Evolutionary conservation across 225 moss, liverwort and hornwort species (phyloP).

Genomic region (Climacium dendroides): DNA sequence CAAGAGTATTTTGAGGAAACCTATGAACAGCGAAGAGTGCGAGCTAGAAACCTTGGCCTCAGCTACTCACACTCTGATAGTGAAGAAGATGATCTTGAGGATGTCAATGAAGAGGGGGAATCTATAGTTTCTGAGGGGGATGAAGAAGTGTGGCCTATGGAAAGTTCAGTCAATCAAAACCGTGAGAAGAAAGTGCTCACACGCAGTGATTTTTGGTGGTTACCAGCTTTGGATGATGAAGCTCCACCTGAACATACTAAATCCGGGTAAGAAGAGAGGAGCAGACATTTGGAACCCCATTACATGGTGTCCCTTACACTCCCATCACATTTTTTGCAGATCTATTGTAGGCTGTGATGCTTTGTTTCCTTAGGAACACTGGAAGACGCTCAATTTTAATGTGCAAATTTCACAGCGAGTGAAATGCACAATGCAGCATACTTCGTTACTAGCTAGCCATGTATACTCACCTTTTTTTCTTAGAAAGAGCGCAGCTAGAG

Average conservation of each 20-base stretch:
- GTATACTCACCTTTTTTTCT: background rate
- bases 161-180: background rate
- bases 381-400: background rate
- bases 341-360: background rate
- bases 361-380: background rate
- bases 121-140: background rate
- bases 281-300: background rate
- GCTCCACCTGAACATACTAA: background rate
- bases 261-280: background rate
- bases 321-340: background rate
- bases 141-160: slow-evolving; percentile 32
- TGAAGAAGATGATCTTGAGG: slow-evolving; percentile 9
- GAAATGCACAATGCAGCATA: background rate
- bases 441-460: background rate
- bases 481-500: background rate
- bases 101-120: background rate
- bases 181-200: slow-evolving; percentile 16
- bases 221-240: slow-evolving; percentile 11
- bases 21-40: slow-evolving; percentile 10
- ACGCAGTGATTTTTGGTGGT: slow-evolving; percentile 36
- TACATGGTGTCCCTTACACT: background rate
- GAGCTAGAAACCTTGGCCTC: background rate
- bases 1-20: background rate
- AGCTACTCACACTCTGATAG: background rate
- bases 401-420: background rate